Base-by-base conservation (phyloP, 306 rosid genomes). In the Cucumis hystrix region DNA sequence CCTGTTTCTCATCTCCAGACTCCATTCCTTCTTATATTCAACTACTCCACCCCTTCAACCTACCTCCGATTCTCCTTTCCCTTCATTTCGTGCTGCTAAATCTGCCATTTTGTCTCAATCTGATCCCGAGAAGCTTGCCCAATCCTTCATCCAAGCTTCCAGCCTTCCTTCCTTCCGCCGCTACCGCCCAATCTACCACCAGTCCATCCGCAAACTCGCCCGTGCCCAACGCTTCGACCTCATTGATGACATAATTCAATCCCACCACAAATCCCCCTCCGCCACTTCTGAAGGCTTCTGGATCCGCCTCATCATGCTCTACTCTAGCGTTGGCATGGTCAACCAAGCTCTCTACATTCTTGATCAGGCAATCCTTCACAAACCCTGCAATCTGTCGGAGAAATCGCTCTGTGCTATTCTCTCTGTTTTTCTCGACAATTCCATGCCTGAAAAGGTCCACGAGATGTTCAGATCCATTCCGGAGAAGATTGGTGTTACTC, bases 231-330 rank as follows among this genome's bases (percentile, higher is more conserved):
- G 77, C 40, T 71, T 71, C 70, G 81, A 79, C 81, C 70, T 79
- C 15, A 79, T 79, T 7, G 77, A 69, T 28, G 49, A 14, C 3
- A 71, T 79, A 49, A 30, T 79, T 20, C 77, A 79, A 41, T 11
- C 77, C 47, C 81, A 79, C 12, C 33, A 47, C 33, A 49, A 61
- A 14, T 63, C 52, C 16, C 77, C 77, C 17, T 16, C 77, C 49
- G 25, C 25, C 35, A 69, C 10, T 5, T 57, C 81, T 18, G 77
- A 79, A 45, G 81, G 81, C 47, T 79, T 79, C 70, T 79, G 68
- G 69, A 79, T 69, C 51, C 81, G 81, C 69, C 81, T 79, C 51
- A 68, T 79, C 62, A 79, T 28, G 76, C 77, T 79, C 47, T 79
- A 69, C 58, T 79, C 81, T 39, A 40, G 30, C 40, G 58, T 69